These are phyloP conservation scores for Nicotiana otophora DNA, from an alignment of 257 asterid genomes.

Conservation along the genomic window DNA sequence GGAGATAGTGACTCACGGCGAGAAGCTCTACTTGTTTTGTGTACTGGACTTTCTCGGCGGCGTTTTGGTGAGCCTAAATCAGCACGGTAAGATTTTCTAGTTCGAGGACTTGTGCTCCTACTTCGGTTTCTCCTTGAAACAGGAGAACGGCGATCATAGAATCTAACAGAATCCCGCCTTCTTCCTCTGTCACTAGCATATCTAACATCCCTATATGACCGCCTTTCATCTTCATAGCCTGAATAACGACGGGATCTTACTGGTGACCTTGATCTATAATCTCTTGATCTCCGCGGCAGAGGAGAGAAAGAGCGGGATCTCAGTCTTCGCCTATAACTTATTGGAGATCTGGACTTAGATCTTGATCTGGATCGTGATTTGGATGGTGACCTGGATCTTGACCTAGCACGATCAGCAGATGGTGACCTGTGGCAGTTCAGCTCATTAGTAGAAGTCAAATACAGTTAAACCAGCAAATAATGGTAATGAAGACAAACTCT, in stretches of 20 bases:
- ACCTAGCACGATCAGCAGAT: constrained; percentile 41
- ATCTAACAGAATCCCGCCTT: constrained; percentile 51
- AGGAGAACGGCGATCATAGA: constrained; percentile 44
- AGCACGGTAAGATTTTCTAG: constrained; percentile 51
- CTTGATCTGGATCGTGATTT: constrained; percentile 59
- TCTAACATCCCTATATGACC: constrained; percentile 62
- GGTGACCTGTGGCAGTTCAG: constrained; percentile 59
- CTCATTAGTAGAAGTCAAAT: constrained; percentile 8
- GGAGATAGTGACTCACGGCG: constrained; percentile 66
- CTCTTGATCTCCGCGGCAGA: constrained; percentile 53
- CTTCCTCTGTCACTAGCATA: constrained; percentile 55
- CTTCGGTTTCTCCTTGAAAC: constrained; percentile 70
- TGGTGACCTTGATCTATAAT: constrained; percentile 80
- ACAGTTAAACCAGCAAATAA: constrained; percentile 9
- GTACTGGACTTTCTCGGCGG: constrained; percentile 45
- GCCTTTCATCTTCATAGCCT: constrained; percentile 60
- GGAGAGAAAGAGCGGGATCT: constrained; percentile 85
- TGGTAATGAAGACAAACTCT: background rate
- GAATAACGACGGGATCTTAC: constrained; percentile 68
- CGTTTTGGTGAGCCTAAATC: constrained; percentile 59
- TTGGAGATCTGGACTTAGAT: constrained; percentile 77
- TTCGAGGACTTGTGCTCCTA: constrained; percentile 66
- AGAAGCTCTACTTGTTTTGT: constrained; percentile 48
- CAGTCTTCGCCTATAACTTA: constrained; percentile 51
- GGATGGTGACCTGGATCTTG: constrained; percentile 64